Conservation (phyloP, 768 basidiomycete genomes). For the Daedalea quercina region DNA sequence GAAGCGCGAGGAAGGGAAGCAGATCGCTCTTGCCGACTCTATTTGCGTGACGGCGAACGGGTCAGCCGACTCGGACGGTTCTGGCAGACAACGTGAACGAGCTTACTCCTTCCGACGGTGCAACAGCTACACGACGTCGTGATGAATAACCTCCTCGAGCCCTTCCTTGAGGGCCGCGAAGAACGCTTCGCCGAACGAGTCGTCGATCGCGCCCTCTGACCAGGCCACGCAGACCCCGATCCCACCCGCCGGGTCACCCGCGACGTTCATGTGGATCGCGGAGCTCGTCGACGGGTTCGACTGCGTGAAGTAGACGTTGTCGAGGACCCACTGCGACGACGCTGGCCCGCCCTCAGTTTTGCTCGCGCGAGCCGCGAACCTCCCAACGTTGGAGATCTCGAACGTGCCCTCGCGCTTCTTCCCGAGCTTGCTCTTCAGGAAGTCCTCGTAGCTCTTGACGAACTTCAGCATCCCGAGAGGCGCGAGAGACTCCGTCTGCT, state of each 20-base stretch:
- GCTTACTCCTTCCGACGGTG: too few species aligned
- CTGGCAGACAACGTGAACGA: background rate
- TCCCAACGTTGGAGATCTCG: slow-evolving; percentile 35
- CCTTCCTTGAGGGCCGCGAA: slow-evolving; percentile 5
- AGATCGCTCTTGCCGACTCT: too few species aligned
- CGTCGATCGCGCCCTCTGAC: slow-evolving; percentile 14
- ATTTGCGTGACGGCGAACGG: too few species aligned
- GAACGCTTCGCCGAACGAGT: slow-evolving; percentile 13
- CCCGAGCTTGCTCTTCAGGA: slow-evolving; percentile 23
- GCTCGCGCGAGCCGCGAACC: slow-evolving; percentile 11
- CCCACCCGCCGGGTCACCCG: slow-evolving; percentile 12
- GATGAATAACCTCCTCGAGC: slow-evolving; percentile 2
- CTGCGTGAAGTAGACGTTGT: slow-evolving; percentile 12
- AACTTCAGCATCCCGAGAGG: slow-evolving; percentile 28
- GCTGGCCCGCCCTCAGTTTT: background rate
- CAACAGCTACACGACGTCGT: background rate
- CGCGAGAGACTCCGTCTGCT: slow-evolving; percentile 15
- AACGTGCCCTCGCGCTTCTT: slow-evolving; percentile 27
- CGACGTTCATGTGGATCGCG: slow-evolving; percentile 17
- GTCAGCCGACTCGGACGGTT: background rate
- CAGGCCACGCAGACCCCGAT: slow-evolving; percentile 15
- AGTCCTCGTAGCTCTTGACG: slow-evolving; percentile 24
- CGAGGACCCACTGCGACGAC: slow-evolving; percentile 13
- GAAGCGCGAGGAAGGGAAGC: too few species aligned
- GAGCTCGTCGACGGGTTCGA: slow-evolving; percentile 10